phyloP scores from a whole-genome alignment of 805 yeast genomes.

The Dipodascus albidus region DNA sequence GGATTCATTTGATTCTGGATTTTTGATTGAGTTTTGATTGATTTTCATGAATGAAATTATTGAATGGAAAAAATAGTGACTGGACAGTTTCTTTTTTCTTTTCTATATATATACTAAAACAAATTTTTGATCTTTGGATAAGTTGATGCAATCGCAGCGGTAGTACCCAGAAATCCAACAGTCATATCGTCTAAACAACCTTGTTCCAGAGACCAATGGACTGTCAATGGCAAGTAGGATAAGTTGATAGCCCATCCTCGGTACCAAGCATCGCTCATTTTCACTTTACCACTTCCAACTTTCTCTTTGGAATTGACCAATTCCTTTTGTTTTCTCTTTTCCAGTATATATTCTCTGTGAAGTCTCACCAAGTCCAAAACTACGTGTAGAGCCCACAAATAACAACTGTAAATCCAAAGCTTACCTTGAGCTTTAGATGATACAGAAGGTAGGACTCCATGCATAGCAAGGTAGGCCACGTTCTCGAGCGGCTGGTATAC shows the following conservation, averaged over 20 bases:
- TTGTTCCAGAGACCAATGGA: slow-evolving; percentile 30
- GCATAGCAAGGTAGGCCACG: slow-evolving; percentile 28
- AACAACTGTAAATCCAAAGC: slow-evolving; percentile 27
- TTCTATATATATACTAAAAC: no score
- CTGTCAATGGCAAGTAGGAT: slow-evolving; percentile 31
- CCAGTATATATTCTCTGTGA: slow-evolving; percentile 6
- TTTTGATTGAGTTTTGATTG: no score
- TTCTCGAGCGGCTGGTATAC: slow-evolving; percentile 31
- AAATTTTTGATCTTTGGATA: not conserved
- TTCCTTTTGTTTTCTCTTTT: not conserved
- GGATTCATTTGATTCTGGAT: no score
- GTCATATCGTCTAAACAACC: slow-evolving; percentile 24
- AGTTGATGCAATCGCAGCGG: slow-evolving; percentile 18
- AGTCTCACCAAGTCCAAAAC: slow-evolving; percentile 24
- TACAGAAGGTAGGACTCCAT: slow-evolving; percentile 24
- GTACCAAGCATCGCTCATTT: slow-evolving; percentile 10
- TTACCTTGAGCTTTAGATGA: slow-evolving; percentile 17
- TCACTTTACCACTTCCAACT: not conserved
- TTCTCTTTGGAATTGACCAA: not conserved
- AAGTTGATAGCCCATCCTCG: slow-evolving; percentile 24
- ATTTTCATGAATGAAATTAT: no score
- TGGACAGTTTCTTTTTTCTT: no score
- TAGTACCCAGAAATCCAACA: slow-evolving; percentile 30
- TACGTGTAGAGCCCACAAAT: slow-evolving; percentile 30
- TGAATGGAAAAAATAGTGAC: no score